Evolutionary conservation across 1,139 yeast genomes (phyloP), one percentile per base, ranked within the genome.

Genomic region (Yamadazyma dushanensis): DNA sequence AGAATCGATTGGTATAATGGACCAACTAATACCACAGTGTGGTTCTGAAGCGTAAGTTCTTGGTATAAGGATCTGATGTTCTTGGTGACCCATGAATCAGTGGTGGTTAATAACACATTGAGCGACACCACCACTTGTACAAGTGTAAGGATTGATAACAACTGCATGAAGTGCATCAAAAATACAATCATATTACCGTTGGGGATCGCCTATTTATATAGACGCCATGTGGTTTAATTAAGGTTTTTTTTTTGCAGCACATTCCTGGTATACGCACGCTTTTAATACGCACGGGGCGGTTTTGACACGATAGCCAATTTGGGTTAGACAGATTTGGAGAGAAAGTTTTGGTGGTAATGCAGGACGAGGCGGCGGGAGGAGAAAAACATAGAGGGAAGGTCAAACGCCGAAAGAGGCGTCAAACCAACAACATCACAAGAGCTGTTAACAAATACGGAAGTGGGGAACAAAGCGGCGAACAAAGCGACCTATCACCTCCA

Each of bases 11-110:
- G 53, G 40, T 63, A 54, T 31, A 64, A 54, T 0, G 72, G 66
- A 8, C 61, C 71, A 26, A 63, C 57, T 30, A 63, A 49, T 14
- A 47, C 22, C 9, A 65, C 71, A 3, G 48, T 53, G 39, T 66
- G 73, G 32, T 59, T 56, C 9, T 56, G 51, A 7, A 49, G 52
- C 23, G 39, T 41, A 20, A 66, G 48, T 3, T 54, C 52, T 2
- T 53, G 39, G 38, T 63, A 57, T 34, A 66, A 49, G 29, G 47
- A 50, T 16, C 72, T 47, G 11, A 58, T 45, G 40, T 65, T 63
- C 37, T 60, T 63, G 14, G 66, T 54, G 6, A 63, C 71, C 73
- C 73, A 66, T n/a, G 65, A 58, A 43, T 66, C 70, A 5, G 65
- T 53, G 26, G 66, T 50, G n/a, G 70, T 47, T 14, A 66, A 37